phyloP scores from a whole-genome alignment of 2,329 filamentous ascomycete genomes.

The Aspergillus floridensis region DNA sequence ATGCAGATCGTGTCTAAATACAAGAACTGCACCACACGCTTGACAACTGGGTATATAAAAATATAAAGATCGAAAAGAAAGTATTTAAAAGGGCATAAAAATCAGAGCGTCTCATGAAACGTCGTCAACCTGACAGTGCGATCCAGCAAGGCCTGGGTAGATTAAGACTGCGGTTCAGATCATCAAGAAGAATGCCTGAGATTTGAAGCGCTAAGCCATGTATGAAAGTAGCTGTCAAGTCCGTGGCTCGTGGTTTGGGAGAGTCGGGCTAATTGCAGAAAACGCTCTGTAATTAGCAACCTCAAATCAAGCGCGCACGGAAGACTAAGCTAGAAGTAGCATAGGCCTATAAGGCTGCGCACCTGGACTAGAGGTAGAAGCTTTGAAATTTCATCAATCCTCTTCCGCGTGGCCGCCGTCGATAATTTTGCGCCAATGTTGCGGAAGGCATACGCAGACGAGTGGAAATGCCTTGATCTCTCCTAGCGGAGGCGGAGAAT shows the following conservation, averaged over 20 bases:
- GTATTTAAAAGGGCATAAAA: slow-evolving; percentile 12
- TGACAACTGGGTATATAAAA: slow-evolving; percentile 31
- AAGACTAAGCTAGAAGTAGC: background rate
- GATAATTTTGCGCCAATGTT: slow-evolving; percentile 96
- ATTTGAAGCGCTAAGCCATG: background rate
- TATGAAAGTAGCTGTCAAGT: background rate
- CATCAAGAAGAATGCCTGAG: background rate
- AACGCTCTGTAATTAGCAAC: background rate
- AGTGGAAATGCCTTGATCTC: slow-evolving; percentile 98
- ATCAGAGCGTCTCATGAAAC: slow-evolving; percentile 19
- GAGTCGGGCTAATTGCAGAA: slow-evolving; percentile 12
- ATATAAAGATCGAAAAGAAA: slow-evolving; percentile 15
- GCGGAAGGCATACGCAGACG: slow-evolving; percentile 90
- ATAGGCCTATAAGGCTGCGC: background rate
- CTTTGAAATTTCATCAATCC: slow-evolving; percentile 18
- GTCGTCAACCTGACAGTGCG: slow-evolving; percentile 8
- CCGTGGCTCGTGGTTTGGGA: slow-evolving; percentile 5
- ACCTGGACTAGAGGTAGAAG: background rate
- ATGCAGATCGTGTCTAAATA: slow-evolving; percentile 16
- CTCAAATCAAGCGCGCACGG: background rate
- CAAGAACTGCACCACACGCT: slow-evolving; percentile 21
- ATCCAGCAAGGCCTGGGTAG: slow-evolving; percentile 4
- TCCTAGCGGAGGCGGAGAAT: slow-evolving; percentile 65
- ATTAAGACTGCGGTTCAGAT: background rate
- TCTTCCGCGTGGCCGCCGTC: slow-evolving; percentile 65